Conservation (phyloP, 2,329 filamentous ascomycete species). For the Epichloe amarillans region DNA sequence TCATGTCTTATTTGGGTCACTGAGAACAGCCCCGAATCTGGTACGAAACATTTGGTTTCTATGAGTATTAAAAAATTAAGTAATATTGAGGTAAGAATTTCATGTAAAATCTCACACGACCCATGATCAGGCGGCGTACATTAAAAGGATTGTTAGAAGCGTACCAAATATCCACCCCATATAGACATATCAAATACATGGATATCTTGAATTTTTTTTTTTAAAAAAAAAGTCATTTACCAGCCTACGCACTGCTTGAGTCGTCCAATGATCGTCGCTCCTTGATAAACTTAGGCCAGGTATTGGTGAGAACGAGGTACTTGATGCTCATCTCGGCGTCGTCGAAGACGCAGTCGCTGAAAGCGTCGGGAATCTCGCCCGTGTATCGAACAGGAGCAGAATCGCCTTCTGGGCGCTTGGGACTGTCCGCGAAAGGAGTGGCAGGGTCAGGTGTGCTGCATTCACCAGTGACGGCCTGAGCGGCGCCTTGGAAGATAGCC, state of each 20-base stretch:
- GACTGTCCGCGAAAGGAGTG: constrained; percentile 27
- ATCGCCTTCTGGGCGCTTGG: constrained; percentile 11
- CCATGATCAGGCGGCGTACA: not conserved
- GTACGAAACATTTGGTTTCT: not conserved
- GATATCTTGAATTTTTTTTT: not conserved
- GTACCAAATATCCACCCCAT: not conserved
- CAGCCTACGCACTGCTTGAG: constrained; percentile 6
- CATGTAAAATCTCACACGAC: not conserved
- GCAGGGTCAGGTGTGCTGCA: constrained; percentile 26
- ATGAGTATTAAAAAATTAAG: not conserved
- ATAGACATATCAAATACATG: not conserved
- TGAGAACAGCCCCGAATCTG: not conserved
- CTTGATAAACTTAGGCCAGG: constrained; percentile 48
- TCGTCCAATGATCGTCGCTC: constrained; percentile 23
- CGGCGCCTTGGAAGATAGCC: constrained; percentile 40
- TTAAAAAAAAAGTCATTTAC: not conserved
- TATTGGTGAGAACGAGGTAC: constrained; percentile 56
- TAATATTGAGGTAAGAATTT: not conserved
- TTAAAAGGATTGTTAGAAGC: not conserved
- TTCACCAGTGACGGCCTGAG: constrained; percentile 30
- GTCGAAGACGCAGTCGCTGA: constrained; percentile 44
- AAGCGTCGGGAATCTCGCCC: constrained; percentile 36
- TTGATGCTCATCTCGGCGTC: constrained; percentile 47
- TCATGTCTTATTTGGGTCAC: no score
- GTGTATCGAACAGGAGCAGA: constrained; percentile 20